These are phyloP conservation scores for Pichia manshurica DNA, from an alignment of 805 yeast genomes.

Conservation along the genomic window DNA sequence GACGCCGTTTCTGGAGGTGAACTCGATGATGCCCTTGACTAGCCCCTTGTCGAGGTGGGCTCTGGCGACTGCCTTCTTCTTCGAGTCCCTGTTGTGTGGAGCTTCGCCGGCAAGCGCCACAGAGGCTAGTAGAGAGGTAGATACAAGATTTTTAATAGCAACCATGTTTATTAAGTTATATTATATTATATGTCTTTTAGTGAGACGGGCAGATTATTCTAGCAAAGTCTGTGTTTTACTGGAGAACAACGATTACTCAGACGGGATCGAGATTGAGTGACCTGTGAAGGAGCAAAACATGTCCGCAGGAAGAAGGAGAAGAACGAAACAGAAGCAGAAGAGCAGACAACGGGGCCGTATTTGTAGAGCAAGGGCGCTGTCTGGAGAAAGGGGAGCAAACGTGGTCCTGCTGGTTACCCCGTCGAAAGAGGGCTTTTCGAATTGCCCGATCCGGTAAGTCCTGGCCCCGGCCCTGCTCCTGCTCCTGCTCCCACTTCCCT, in stretches of 20 bases:
- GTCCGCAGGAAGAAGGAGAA: not conserved
- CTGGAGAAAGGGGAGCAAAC: too few relatives aligned
- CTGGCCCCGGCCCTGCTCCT: not conserved
- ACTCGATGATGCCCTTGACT: conserved; percentile 49
- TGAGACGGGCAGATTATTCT: not conserved
- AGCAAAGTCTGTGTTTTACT: not conserved
- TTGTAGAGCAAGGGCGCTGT: not conserved
- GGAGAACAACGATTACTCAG: not conserved
- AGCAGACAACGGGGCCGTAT: not conserved
- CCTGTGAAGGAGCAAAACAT: not conserved
- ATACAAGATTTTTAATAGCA: conserved; percentile 8
- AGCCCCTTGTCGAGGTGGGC: conserved; percentile 49
- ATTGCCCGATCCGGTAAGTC: not conserved
- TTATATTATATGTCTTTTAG: not conserved
- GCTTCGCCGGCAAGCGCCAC: conserved; percentile 31
- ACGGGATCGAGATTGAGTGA: too few relatives aligned
- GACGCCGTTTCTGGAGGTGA: conserved; percentile 49
- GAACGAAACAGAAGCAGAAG: not conserved
- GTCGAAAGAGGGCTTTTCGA: not conserved
- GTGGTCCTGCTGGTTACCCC: too few relatives aligned
- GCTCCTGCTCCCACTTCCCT: too few relatives aligned
- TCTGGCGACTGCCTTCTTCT: conserved; percentile 45
- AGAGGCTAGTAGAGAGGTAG: conserved; percentile 40
- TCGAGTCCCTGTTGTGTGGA: conserved; percentile 45
- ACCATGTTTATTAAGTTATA: conserved; percentile 17